Evolutionary conservation across 495 filamentous ascomycete genomes (phyloP), one percentile per base, ranked within the genome.

Genomic region (Talaromyces proteolyticus): DNA sequence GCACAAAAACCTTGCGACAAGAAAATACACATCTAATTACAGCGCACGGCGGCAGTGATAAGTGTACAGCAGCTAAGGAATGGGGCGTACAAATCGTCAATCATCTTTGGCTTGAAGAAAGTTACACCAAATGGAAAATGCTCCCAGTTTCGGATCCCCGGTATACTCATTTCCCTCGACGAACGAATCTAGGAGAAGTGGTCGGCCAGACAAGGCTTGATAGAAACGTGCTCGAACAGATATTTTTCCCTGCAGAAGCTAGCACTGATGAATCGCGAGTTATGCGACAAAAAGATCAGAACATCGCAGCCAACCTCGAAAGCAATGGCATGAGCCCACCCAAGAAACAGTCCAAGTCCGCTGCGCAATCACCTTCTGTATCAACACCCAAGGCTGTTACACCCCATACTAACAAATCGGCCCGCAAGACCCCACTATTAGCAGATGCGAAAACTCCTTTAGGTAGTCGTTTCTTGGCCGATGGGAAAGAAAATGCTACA

Each of bases 21-120:
- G 89, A 95, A 42, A 97, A 97, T 58, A 97, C 91, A 0, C 93
- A 98, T 66, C 75, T 98, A 3, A 89, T 98, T 53, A 95, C 93
- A 4, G 93, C 93, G 4, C 86, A 95, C 55, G 80, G 81, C 25
- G 75, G 77, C 45, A 89, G 90, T 57, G 93, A 97, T 60, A 99
- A 99, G 64, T 95, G 85, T 58, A 80, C 81, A 5, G 93, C 93
- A 0, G 93, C 93, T 0, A 79, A 77, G 56, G 94, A 97, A 63
- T 99, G 93, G 93, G 84, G 85, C 25, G 82, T 97, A 23, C 66
- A 92, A 39, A 84, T 94, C 53, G 74, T 94, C 49, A 99, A 99
- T 62, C 92, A 97, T 58, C 74, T 99, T 1, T 99, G 93, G 93
- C 77, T 99, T 41, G 93, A 99, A 62, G 94, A 99, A 56, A 91